Conservation (phyloP, 2,329 filamentous ascomycete species). For the Penicillium occitanis region DNA sequence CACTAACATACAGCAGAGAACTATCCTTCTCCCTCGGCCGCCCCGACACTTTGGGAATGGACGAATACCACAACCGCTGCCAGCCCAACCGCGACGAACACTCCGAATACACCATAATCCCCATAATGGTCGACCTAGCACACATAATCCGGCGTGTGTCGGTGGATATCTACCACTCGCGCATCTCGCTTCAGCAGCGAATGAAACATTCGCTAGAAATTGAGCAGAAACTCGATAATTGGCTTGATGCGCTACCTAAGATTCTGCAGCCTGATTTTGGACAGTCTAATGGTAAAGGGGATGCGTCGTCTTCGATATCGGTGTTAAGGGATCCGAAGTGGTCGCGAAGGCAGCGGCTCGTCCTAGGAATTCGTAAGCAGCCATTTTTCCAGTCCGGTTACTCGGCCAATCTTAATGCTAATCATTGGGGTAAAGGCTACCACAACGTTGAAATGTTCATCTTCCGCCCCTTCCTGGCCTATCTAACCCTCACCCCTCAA, state of each 20-base stretch:
- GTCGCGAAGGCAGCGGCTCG: not conserved
- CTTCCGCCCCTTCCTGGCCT: not conserved
- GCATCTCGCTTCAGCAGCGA: constrained; percentile 13
- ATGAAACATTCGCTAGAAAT: not conserved
- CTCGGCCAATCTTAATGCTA: not conserved
- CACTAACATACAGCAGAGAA: constrained; percentile 23
- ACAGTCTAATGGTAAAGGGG: not conserved
- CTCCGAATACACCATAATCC: constrained; percentile 42
- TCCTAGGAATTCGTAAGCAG: not conserved
- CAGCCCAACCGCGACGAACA: constrained; percentile 36
- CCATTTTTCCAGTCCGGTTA: not conserved
- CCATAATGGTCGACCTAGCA: constrained; percentile 43
- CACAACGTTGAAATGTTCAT: not conserved
- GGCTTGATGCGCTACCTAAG: not conserved
- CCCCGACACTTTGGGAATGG: constrained; percentile 51
- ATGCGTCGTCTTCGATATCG: not conserved
- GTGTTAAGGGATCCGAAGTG: not conserved
- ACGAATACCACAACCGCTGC: constrained; percentile 50
- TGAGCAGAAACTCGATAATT: not conserved
- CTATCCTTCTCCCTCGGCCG: constrained; percentile 47
- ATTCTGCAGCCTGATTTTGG: not conserved
- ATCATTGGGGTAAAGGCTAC: not conserved
- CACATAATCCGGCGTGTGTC: constrained; percentile 43
- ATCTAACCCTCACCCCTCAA: not conserved
- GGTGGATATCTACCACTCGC: constrained; percentile 42